Evolutionary conservation across 331 rosid genomes (phyloP), one percentile per base, ranked within the genome.

Genomic region (Quercus lobata): DNA sequence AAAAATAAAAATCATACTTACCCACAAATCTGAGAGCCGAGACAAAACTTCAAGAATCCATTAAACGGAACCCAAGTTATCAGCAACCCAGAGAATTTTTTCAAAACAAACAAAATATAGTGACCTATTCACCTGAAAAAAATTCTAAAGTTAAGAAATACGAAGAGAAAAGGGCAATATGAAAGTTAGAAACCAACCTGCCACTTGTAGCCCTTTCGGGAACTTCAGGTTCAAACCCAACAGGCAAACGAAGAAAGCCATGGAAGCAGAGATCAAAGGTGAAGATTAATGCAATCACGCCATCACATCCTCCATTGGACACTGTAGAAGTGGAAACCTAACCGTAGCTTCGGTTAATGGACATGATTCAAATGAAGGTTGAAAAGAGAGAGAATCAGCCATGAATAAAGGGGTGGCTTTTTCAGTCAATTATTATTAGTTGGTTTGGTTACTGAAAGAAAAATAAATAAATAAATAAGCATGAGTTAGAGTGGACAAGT

Each of bases 161-260:
- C 27, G 22, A 58, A 32, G 22, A 72, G 56, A 57, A 72, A 54
- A 35, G 29, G 32, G 46, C 46, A 37, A 8, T 37, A 37, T 37
- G 46, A 37, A 2, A 37, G 3, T 29, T 5, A 72, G 46, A 71
- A 76, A 85, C 69, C 44, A 22, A 93, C 99, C 98, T 96, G 14
- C 98, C 98, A 61, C 99, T 96, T 2, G 98, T 98, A 72, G 96
- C 91, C 69, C 97, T 88, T 41, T 88, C 83, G 75, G 99, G 97
- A 30, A 96, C 94, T 73, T 96, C 96, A 15, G 95, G 98, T 84
- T 93, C 97, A 70, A 96, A 91, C 82, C 93, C 98, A 86, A 88
- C 93, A 22, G 98, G 91, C 89, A 96, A 85, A 6, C 98, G 98
- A 78, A 96, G 98, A 80, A 96, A 96, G 30, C 98, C 99, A 88